These are phyloP conservation scores for Aspergillus nomiae DNA, from an alignment of 2,329 filamentous ascomycete genomes.

Conservation along the genomic window DNA sequence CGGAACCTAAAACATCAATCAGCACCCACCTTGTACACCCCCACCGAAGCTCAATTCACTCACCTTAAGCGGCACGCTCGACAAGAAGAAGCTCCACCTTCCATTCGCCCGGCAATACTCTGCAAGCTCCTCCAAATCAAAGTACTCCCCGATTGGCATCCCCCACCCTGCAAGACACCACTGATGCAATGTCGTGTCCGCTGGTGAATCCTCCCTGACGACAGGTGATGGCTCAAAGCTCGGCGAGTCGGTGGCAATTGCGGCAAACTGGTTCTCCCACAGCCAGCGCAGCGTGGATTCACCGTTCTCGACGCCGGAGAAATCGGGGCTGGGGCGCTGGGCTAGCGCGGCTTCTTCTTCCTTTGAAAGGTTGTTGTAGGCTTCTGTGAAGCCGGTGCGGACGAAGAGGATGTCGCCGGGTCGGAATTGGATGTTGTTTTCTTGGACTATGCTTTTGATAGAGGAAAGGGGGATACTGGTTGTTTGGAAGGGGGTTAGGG, in stretches of 20 bases:
- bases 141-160: conserved; percentile 49
- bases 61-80: conserved; percentile 51
- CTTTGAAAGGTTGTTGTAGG: conserved; percentile 41
- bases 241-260: conserved; percentile 59
- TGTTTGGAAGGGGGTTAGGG: conserved; percentile 44
- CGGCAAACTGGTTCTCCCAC: conserved; percentile 59
- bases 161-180: conserved; percentile 52
- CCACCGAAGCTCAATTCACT: conserved; percentile 4
- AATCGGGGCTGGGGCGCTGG: conserved; percentile 23
- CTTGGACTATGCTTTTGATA: conserved; percentile 47
- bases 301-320: conserved; percentile 52
- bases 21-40: neutral
- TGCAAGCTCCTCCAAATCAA: conserved; percentile 46
- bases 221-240: conserved; percentile 47
- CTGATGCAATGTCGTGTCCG: conserved; percentile 29
- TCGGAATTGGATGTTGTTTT: conserved; percentile 43
- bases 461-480: conserved; percentile 47
- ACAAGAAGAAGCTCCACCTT: conserved; percentile 53
- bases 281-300: conserved; percentile 57
- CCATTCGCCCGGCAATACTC: conserved; percentile 38
- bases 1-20: conserved; percentile 35
- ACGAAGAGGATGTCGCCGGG: conserved; percentile 61
- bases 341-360: conserved; percentile 43
- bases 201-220: conserved; percentile 42
- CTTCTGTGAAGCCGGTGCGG: conserved; percentile 54